phyloP scores from a whole-genome alignment of 495 filamentous ascomycete genomes.

The Xylaria cubensis region DNA sequence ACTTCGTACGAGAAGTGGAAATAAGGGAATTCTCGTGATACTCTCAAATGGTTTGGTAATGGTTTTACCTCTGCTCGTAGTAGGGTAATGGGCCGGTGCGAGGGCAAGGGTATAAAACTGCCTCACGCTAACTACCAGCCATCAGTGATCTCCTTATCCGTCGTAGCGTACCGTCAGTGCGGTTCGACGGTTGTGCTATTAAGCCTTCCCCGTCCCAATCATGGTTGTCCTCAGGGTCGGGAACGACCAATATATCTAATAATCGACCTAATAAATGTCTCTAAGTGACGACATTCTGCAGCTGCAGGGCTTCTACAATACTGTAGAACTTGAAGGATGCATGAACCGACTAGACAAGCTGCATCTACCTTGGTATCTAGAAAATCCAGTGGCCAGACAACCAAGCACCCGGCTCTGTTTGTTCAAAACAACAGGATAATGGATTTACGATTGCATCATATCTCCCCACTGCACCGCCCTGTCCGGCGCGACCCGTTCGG shows the following conservation, averaged over 20 bases:
- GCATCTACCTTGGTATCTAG: conserved; percentile 12
- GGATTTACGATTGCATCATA: conserved; percentile 24
- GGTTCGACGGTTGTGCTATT: not conserved
- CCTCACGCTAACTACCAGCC: not conserved
- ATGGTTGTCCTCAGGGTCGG: not conserved
- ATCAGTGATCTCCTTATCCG: not conserved
- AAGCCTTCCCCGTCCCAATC: not conserved
- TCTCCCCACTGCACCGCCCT: conserved; percentile 20
- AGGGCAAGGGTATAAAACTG: no score
- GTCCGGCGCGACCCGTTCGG: conserved; percentile 19
- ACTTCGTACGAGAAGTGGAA: no score
- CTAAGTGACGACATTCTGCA: conserved; percentile 25
- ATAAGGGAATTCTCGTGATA: no score
- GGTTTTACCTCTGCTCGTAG: no score
- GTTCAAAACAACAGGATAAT: conserved; percentile 9
- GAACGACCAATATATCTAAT: not conserved
- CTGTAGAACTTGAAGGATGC: conserved; percentile 2
- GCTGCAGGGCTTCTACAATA: conserved; percentile 3
- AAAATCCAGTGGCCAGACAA: not conserved
- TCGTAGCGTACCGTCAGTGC: not conserved
- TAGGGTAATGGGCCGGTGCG: no score
- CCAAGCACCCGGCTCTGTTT: not conserved
- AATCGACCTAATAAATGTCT: not conserved
- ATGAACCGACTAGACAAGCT: not conserved
- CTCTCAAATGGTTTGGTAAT: no score